A percentile compares a stretch with the other conserved stretches of the same genome.
Evolutionary conservation across 1,284 basidiomycete genomes (phyloP).

Genomic region (Ustilago crameri): DNA sequence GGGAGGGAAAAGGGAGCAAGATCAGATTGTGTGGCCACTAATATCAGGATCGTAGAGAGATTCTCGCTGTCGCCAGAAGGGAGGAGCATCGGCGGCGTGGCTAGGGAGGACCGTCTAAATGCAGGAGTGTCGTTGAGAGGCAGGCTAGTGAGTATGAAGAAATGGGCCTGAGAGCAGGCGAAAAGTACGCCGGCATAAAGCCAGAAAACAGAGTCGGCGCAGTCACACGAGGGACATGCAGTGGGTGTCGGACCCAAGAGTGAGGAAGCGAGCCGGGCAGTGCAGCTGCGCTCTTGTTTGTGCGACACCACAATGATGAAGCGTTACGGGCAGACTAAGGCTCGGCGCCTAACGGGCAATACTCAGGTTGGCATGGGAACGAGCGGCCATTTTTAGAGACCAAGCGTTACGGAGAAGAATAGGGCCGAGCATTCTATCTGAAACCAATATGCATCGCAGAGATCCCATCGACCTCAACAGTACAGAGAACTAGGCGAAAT

Average conservation of each 20-base stretch:
- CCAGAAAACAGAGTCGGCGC: background rate
- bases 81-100: constrained; percentile 2
- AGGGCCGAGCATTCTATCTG: constrained; percentile 1
- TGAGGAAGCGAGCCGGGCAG: background rate
- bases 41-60: constrained; percentile 8
- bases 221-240: constrained; percentile 1
- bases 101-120: constrained; percentile 4
- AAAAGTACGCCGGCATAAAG: background rate
- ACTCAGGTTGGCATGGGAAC: background rate
- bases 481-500: constrained; percentile 1
- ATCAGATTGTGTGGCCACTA: background rate
- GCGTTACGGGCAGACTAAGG: background rate
- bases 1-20: background rate
- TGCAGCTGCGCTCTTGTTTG: background rate
- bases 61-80: background rate
- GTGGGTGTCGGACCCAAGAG: background rate
- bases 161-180: background rate
- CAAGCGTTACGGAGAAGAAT: background rate
- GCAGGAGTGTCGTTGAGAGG: constrained; percentile 8
- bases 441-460: constrained; percentile 15
- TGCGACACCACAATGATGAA: background rate
- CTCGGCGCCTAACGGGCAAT: background rate
- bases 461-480: constrained; percentile 10
- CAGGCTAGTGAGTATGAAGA: constrained; percentile 1
- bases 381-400: constrained; percentile 1